Evolutionary conservation across 495 filamentous ascomycete species (phyloP), one percentile per base, ranked within the genome.

Genomic region (Hypoxylon perforatum): DNA sequence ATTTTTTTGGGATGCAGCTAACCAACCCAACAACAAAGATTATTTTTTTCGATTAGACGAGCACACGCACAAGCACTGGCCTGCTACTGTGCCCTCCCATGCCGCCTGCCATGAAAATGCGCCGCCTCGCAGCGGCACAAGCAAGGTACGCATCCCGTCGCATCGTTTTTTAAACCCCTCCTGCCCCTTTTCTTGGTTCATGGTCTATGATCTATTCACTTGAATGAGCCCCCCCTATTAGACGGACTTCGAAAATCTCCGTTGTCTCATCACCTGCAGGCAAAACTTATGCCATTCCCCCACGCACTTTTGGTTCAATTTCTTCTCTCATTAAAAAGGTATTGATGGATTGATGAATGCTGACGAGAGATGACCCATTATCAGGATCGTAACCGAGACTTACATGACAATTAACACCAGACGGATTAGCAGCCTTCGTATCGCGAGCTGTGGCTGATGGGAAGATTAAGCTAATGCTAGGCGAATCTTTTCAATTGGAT

Each of bases 321-420:
- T 8, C 30, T 35, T 14, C 25, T 36, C 14, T 45, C 61, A 23
- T 39, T 38, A 5, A 56, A 48, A 17, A 11, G 54, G 21, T 48
- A 55, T 51, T 51, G 47, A 17, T 47, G 35, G 56, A 17, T 19
- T 52, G 56, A 57, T 21, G 33, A 33, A 39, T 63, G 61, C 61
- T 69, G 61, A 65, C 65, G 52, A 65, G 66, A 69, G 61, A 57
- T 42, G 66, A 17, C n/a, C 39, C 39, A 57, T 61, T 57, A 61
- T 69, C 42, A 57, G 44, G 28, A 50, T 61, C 47, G 45, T 39
- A 54, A 17, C 52, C 52, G 50, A 42, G 45, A 65, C 66, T 69
- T 69, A 69, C 66, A 48, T 56, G 50, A 57, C 48, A 52, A 25
- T 56, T 56, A 14, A 14, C 42, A 45, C 35, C 12, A 2, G 51